These are phyloP conservation scores for Conoideocrella luteorostrata DNA, from an alignment of 2,329 filamentous ascomycete genomes.

Conservation along the genomic window DNA sequence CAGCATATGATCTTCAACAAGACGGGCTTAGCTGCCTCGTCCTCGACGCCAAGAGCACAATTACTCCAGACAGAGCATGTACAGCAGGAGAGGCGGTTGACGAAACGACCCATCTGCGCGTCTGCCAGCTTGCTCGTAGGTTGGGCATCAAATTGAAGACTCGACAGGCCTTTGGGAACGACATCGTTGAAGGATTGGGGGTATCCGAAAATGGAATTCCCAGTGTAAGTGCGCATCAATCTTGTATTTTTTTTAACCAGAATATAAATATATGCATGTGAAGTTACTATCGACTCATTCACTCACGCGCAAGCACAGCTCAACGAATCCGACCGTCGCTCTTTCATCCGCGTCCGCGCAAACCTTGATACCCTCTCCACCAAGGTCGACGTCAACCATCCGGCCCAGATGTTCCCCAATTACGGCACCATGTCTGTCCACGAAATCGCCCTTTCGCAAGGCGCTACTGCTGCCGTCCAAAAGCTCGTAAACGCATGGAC, in stretches of 20 bases:
- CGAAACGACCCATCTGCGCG: not conserved
- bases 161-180: not conserved
- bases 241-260: too few species aligned
- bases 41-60: constrained; percentile 11
- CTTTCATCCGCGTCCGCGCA: constrained; percentile 12
- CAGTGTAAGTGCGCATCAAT: not conserved
- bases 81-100: not conserved
- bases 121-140: not conserved
- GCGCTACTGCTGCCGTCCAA: constrained; percentile 12
- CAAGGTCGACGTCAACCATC: constrained; percentile 14
- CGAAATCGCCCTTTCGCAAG: constrained; percentile 16
- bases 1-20: constrained; percentile 16
- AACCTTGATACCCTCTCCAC: constrained; percentile 16
- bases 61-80: not conserved
- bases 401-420: constrained; percentile 11
- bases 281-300: too few species aligned
- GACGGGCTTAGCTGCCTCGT: constrained; percentile 18
- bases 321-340: constrained; percentile 12
- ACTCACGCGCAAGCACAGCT: constrained; percentile 9
- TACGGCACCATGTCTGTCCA: constrained; percentile 15
- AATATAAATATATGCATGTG: too few species aligned
- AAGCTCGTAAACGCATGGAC: constrained; percentile 18
- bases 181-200: constrained; percentile 3
- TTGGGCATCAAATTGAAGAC: constrained; percentile 2
- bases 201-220: not conserved